These are phyloP conservation scores for Podaxis sp. DNA, from an alignment of 768 basidiomycete genomes.

Conservation along the genomic window DNA sequence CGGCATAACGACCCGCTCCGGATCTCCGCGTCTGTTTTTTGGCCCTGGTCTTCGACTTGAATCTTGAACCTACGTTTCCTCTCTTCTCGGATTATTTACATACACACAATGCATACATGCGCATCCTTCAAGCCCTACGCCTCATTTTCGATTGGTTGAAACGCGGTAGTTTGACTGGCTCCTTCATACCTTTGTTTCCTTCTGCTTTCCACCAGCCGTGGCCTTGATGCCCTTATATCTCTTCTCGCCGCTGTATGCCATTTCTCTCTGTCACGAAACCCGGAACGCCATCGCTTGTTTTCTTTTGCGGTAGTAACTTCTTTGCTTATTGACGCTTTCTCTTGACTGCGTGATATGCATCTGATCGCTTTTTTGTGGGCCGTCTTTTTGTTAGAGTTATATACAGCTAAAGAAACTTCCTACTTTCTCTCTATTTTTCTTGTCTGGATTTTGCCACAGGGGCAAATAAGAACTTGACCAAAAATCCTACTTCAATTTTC, in stretches of 20 bases:
- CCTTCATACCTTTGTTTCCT: not conserved
- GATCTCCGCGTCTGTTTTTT: not conserved
- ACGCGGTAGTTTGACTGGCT: not conserved
- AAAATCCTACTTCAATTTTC: too few species aligned
- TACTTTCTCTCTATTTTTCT: not conserved
- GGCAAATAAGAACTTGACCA: too few species aligned
- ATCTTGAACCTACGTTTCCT: not conserved
- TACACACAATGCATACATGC: not conserved
- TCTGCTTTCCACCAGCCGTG: not conserved
- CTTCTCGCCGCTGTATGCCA: not conserved
- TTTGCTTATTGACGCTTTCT: not conserved
- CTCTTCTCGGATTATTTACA: not conserved
- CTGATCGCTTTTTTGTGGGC: not conserved
- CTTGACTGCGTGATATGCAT: conserved; percentile 1
- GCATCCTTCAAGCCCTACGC: not conserved
- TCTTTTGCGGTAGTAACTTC: not conserved
- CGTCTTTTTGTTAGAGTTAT: conserved; percentile 6
- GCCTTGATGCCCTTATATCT: not conserved
- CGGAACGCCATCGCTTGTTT: too few species aligned
- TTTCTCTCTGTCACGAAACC: too few species aligned
- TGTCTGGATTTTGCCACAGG: not conserved
- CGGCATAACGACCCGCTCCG: not conserved
- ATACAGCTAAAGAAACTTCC: not conserved
- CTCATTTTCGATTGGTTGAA: not conserved
- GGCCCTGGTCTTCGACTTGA: not conserved